Conservation (phyloP, 208 protist species). For the Polymyxa betae region DNA sequence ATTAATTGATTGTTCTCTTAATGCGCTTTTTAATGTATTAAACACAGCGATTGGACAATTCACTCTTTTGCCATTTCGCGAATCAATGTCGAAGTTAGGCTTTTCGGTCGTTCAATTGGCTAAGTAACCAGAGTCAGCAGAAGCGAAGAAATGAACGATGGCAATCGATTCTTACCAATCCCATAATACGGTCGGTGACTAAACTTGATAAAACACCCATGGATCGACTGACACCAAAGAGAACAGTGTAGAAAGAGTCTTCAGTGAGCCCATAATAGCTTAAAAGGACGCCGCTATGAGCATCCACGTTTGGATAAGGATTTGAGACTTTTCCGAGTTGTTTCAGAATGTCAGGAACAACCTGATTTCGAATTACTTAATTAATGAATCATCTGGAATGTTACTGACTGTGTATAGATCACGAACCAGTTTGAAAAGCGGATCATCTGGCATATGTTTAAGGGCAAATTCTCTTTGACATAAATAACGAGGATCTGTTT, state of each 20-base stretch:
- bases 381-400: neutral
- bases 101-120: conserved; percentile 95
- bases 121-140: conserved; percentile 35
- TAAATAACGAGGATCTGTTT: conserved; percentile 96
- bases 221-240: conserved; percentile 94
- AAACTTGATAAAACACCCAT: conserved; percentile 89
- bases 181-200: conserved; percentile 90
- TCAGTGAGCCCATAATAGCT: conserved; percentile 94
- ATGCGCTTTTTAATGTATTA: too few relatives aligned
- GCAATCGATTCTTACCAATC: conserved; percentile 59
- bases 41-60: too few relatives aligned
- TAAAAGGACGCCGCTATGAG: conserved; percentile 81
- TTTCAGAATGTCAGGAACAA: conserved; percentile 89
- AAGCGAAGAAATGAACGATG: neutral
- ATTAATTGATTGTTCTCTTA: too few relatives aligned
- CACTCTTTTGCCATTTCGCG: too few relatives aligned
- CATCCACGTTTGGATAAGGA: conserved; percentile 97
- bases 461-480: conserved; percentile 93
- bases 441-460: conserved; percentile 88
- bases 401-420: conserved; percentile 78
- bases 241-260: conserved; percentile 92
- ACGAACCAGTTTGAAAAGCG: conserved; percentile 90
- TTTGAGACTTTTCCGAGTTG: conserved; percentile 90
- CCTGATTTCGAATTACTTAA: conserved; percentile 62
- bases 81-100: conserved; percentile 62